Evolutionary conservation across 805 yeast species (phyloP).

Genomic region (Monosporozyma servazzii): DNA sequence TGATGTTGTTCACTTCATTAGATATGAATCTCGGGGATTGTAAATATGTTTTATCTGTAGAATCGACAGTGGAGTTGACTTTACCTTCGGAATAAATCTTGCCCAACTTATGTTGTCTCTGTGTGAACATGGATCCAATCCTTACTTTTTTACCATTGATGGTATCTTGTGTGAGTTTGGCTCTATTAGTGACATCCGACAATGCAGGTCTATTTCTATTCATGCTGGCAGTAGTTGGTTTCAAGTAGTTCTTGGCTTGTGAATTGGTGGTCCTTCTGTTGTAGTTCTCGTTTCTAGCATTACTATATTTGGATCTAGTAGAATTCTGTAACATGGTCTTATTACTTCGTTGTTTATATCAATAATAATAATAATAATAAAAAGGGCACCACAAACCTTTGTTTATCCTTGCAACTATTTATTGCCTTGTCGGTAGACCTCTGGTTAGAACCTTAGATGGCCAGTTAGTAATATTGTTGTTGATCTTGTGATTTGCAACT

Average conservation of each 20-base stretch:
- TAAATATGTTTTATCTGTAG: not conserved
- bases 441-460: no score
- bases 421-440: no score
- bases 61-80: not conserved
- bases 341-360: no score
- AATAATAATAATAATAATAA: no score
- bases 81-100: not conserved
- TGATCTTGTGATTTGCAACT: not conserved
- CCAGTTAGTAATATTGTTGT: not conserved
- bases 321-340: not conserved
- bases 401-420: no score
- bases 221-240: constrained; percentile 5
- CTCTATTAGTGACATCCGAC: constrained; percentile 14
- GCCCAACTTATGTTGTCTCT: not conserved
- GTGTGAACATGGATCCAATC: not conserved
- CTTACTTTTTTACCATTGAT: not conserved
- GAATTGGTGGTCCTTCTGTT: not conserved
- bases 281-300: not conserved
- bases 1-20: not conserved
- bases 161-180: not conserved
- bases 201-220: constrained; percentile 10
- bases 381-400: not conserved
- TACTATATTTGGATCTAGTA: not conserved
- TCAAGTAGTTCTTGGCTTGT: constrained; percentile 3
- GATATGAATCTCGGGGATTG: not conserved